Evolutionary conservation across 1,284 basidiomycete genomes (phyloP).

Genomic region (Pulchroboletus neoregius): DNA sequence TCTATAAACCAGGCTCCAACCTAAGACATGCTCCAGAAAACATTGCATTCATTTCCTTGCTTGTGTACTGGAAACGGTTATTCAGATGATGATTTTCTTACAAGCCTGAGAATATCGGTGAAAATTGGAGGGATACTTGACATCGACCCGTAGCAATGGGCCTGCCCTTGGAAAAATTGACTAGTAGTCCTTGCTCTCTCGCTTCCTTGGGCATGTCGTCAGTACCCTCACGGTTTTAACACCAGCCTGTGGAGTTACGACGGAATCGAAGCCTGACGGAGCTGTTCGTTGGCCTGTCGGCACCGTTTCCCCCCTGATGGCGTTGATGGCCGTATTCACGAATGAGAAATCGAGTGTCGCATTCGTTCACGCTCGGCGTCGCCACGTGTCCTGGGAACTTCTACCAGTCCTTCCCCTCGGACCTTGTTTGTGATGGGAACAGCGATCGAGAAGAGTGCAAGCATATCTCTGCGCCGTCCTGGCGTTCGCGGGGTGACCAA

Average conservation of each 20-base stretch:
- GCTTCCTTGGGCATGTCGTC: not conserved
- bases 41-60: too few species aligned
- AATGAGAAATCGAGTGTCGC: conserved; percentile 6
- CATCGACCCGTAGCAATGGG: not conserved
- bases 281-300: not conserved
- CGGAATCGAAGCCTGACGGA: not conserved
- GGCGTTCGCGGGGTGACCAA: conserved; percentile 1
- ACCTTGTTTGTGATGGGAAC: conserved; percentile 3
- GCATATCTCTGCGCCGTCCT: conserved; percentile 5
- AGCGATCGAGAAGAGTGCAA: conserved; percentile 9
- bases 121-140: not conserved
- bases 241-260: not conserved
- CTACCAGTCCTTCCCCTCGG: conserved; percentile 9
- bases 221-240: not conserved
- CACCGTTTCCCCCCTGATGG: not conserved
- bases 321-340: conserved; percentile 5
- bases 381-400: not conserved
- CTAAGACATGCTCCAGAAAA: too few species aligned
- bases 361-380: not conserved
- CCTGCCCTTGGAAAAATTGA: not conserved
- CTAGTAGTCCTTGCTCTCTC: not conserved
- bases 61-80: too few species aligned
- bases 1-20: not conserved
- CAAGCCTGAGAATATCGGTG: not conserved
- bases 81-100: not conserved